Percentiles rank a stretch among this genome's conserved stretches.
Evolutionary conservation across 1,284 basidiomycete genomes (phyloP).

Genomic region (Puccinia coronata): DNA sequence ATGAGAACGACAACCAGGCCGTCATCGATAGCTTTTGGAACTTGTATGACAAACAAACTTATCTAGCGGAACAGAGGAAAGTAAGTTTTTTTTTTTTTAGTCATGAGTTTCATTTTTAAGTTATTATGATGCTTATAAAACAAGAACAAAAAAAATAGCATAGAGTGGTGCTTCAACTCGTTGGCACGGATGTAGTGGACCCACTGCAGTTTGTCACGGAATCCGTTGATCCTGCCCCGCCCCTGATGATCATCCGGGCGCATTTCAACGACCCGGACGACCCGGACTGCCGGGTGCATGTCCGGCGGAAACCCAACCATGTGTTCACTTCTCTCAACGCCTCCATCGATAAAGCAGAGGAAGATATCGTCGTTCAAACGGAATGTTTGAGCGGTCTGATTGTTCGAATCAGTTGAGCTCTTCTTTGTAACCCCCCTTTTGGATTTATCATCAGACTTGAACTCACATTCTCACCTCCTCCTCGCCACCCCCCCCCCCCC

Average conservation of each 20-base stretch:
- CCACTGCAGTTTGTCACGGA: slow-evolving; percentile 27
- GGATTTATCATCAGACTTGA: background rate
- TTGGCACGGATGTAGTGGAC: slow-evolving; percentile 44
- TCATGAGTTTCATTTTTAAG: no score
- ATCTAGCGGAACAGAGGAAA: slow-evolving; percentile 47
- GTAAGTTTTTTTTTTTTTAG: slow-evolving; percentile 16
- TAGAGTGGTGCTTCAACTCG: slow-evolving; percentile 48
- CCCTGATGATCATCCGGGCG: slow-evolving; percentile 45
- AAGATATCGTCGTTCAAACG: slow-evolving; percentile 37
- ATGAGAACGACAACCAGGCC: slow-evolving; percentile 17
- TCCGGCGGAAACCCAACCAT: slow-evolving; percentile 3
- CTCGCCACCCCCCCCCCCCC: background rate
- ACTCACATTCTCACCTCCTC: background rate
- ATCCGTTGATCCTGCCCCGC: slow-evolving; percentile 10
- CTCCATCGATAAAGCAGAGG: slow-evolving; percentile 31
- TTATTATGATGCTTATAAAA: no score
- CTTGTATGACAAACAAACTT: slow-evolving; percentile 48
- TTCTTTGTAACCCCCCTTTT: slow-evolving; percentile 4
- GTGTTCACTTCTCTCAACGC: slow-evolving; percentile 11
- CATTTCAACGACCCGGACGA: slow-evolving; percentile 48
- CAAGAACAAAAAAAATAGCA: slow-evolving; percentile 11
- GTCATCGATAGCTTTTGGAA: slow-evolving; percentile 49
- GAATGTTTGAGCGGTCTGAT: slow-evolving; percentile 38
- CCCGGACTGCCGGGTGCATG: slow-evolving; percentile 38
- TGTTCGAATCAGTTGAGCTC: slow-evolving; percentile 35